phyloP scores from a whole-genome alignment of 1,139 yeast species.

The Komagataea norvegica region DNA sequence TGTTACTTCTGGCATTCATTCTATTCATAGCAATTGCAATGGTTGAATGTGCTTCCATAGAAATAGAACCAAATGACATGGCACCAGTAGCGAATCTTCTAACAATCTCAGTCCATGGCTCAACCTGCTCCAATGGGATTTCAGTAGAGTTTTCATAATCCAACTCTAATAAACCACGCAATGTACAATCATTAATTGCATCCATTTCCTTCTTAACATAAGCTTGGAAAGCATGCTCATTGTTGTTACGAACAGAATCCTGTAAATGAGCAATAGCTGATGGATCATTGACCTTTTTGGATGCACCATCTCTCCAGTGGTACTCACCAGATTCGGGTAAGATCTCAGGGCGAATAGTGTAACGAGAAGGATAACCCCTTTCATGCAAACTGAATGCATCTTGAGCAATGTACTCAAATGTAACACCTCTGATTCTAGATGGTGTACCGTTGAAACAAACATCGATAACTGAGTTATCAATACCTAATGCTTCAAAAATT shows the following conservation, averaged over 20 bases:
- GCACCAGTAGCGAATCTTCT: slow-evolving; percentile 98
- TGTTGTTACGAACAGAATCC: slow-evolving; percentile 95
- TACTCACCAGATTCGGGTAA: slow-evolving; percentile 96
- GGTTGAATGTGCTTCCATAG: slow-evolving; percentile 97
- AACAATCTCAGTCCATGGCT: slow-evolving; percentile 99
- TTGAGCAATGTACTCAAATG: slow-evolving; percentile 92
- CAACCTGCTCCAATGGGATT: slow-evolving; percentile 95
- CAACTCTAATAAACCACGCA: slow-evolving; percentile 89
- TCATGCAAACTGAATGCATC: slow-evolving; percentile 94
- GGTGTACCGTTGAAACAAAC: slow-evolving; percentile 97
- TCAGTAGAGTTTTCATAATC: slow-evolving; percentile 67
- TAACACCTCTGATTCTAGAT: slow-evolving; percentile 91
- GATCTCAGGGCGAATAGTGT: slow-evolving; percentile 57
- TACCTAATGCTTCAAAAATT: slow-evolving; percentile 94
- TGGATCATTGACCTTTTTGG: slow-evolving; percentile 91
- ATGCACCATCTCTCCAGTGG: slow-evolving; percentile 99
- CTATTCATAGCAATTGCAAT: slow-evolving; percentile 98
- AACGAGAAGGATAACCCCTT: slow-evolving; percentile 81
- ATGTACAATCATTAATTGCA: slow-evolving; percentile 87
- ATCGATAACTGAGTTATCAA: slow-evolving; percentile 92
- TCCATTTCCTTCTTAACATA: slow-evolving; percentile 88
- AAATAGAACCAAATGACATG: slow-evolving; percentile 97
- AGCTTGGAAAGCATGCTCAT: slow-evolving; percentile 86
- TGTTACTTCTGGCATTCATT: slow-evolving; percentile 94
- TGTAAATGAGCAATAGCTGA: slow-evolving; percentile 92